These are phyloP conservation scores for Dichotomopilus funicola DNA, from an alignment of 2,329 filamentous ascomycete genomes.

Conservation along the genomic window DNA sequence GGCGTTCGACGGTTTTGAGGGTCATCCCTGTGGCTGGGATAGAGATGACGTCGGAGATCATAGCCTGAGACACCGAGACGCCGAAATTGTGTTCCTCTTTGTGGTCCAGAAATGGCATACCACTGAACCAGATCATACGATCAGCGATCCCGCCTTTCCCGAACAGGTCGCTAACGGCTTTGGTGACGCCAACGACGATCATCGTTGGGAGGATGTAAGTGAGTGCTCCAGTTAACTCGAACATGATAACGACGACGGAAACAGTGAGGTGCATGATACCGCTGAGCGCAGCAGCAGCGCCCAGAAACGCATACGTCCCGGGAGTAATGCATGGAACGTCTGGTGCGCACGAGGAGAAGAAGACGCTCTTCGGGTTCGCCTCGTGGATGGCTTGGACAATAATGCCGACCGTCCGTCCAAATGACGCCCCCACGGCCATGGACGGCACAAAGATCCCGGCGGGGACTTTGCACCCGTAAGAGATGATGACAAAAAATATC, in stretches of 20 bases:
- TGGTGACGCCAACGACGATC: constrained; percentile 97
- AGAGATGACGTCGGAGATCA: constrained; percentile 70
- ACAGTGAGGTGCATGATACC: constrained; percentile 98
- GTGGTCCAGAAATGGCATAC: constrained; percentile 92
- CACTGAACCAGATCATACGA: constrained; percentile 98
- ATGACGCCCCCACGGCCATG: constrained; percentile 93
- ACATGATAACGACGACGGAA: constrained; percentile 98
- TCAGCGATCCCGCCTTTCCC: constrained; percentile 97
- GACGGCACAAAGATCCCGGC: constrained; percentile 97
- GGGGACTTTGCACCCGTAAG: constrained; percentile 95
- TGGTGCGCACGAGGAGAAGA: constrained; percentile 83
- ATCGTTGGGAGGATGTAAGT: constrained; percentile 97
- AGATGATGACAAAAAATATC: constrained; percentile 82
- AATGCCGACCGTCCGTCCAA: constrained; percentile 90
- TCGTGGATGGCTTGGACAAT: constrained; percentile 86
- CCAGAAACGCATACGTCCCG: constrained; percentile 92
- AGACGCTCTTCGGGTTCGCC: constrained; percentile 69
- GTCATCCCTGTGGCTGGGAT: constrained; percentile 69
- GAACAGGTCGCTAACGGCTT: constrained; percentile 83
- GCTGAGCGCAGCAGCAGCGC: constrained; percentile 82
- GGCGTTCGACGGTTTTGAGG: constrained; percentile 67
- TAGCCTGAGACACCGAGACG: constrained; percentile 83
- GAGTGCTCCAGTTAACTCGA: constrained; percentile 92
- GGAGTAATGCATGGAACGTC: constrained; percentile 95
- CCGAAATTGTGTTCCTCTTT: constrained; percentile 98